A percentile compares a stretch with the other conserved stretches of the same genome.
phyloP scores from a whole-genome alignment of 2,329 filamentous ascomycete genomes.

The Dothidotthia symphoricarpi region DNA sequence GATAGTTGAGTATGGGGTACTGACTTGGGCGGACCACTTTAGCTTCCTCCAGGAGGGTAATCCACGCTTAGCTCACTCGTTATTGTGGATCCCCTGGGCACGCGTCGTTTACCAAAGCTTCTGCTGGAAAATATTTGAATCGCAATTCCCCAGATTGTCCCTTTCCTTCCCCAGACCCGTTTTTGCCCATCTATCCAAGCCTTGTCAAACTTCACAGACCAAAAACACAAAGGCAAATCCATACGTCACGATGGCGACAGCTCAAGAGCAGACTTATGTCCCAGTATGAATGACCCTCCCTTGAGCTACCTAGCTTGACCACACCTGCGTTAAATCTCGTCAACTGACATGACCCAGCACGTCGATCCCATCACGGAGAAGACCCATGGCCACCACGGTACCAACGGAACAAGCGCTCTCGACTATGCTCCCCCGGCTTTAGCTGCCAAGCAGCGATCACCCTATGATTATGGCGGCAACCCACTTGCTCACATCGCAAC shows the following conservation, averaged over 20 bases:
- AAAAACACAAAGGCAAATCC: constrained; percentile 1
- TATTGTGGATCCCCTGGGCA: constrained; percentile 29
- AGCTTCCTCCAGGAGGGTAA: constrained; percentile 9
- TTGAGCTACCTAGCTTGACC: neutral
- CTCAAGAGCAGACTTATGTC: constrained; percentile 38
- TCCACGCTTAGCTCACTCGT: constrained; percentile 10
- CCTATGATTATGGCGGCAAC: constrained; percentile 54
- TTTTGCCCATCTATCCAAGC: neutral
- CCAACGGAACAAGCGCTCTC: constrained; percentile 35
- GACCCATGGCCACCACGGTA: constrained; percentile 15
- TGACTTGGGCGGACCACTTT: constrained; percentile 30
- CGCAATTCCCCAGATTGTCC: constrained; percentile 30
- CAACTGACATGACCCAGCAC: constrained; percentile 17
- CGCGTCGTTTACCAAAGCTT: constrained; percentile 30
- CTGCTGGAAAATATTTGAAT: constrained; percentile 34
- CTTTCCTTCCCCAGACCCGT: constrained; percentile 26
- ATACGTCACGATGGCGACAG: constrained; percentile 43
- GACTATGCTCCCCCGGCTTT: constrained; percentile 43
- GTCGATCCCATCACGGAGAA: too few relatives aligned
- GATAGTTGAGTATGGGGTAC: constrained; percentile 29
- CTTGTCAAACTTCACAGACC: too few relatives aligned
- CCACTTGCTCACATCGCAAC: constrained; percentile 52
- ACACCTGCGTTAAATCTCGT: neutral
- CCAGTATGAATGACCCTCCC: constrained; percentile 22
- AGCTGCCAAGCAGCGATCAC: constrained; percentile 42